Base-by-base conservation (phyloP, 352 stramenopile species). In the Globisporangium ultimum region DNA sequence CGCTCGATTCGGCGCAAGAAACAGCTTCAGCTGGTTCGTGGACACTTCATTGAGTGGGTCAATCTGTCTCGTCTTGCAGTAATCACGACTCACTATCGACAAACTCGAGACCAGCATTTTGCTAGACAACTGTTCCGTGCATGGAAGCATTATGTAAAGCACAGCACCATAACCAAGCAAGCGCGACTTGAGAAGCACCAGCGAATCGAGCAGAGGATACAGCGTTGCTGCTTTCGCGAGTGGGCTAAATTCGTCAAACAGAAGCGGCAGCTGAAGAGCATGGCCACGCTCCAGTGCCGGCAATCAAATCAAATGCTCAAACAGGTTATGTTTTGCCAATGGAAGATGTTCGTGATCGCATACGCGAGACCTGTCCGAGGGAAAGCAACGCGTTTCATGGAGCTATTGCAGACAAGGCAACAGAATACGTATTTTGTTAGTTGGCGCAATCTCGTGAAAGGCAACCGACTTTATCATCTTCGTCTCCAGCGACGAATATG, bases 1-100 rank as follows among this genome's bases (percentile, higher is more conserved):
- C 50, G 58, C 15, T 45, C 42, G 0, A 66, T 80, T 20, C 61
- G 50, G 3, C 53, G 48, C 11, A 76, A 63, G 5, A 60, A 77
- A 0, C 53, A 74, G 9, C 18, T 55, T 15, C 67, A 67, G 2
- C 14, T 71, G 7, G 17, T 71, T 20, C 72, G 55, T 34, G 10
- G 51, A 12, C 62, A 87, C 32, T 78, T 89, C 49, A 57, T 11
- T 0, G 76, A 86, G 46, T 92, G 82, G 82, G 49, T 76, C 2
- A 88, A 88, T 55, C 11, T 77, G 22, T 74, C 80, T 1, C 76
- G 80, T 0, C 69, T 91, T 2, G 67, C 58, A 28, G 60, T 91
- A 6, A 89, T 89, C 21, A 70, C 71, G 0, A 59, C 68, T 18
- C 69, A 80, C 42, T 69, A 64, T 28, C 50, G 59, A 14, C 63